phyloP scores from a whole-genome alignment of 2,329 filamentous ascomycete genomes.

The Beauveria sp. region DNA sequence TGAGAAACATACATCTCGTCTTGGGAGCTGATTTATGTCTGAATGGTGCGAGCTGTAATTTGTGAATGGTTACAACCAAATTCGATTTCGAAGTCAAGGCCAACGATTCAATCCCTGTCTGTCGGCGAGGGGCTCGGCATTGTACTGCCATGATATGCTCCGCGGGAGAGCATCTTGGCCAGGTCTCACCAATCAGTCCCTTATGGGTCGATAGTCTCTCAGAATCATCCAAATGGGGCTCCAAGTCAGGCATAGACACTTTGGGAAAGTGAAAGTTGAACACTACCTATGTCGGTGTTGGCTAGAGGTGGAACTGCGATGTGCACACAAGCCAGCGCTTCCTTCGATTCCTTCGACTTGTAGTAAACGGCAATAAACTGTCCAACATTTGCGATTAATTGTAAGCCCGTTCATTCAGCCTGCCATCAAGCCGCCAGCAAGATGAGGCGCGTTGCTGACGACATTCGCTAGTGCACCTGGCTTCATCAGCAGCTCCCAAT shows the following conservation, averaged over 20 bases:
- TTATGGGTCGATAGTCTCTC: background rate
- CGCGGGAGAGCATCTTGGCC: background rate
- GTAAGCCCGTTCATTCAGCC: background rate
- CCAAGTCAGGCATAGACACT: background rate
- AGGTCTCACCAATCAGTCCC: too few species aligned
- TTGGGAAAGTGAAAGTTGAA: slow-evolving; percentile 1
- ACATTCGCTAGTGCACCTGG: background rate
- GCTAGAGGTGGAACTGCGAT: background rate
- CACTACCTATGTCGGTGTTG: background rate
- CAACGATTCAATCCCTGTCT: too few species aligned
- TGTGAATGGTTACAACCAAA: too few species aligned
- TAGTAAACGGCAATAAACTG: background rate
- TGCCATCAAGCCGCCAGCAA: background rate
- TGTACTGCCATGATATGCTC: background rate
- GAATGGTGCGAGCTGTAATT: too few species aligned
- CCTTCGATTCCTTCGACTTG: background rate
- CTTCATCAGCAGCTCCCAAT: background rate
- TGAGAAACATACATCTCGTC: too few species aligned
- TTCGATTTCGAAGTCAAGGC: too few species aligned
- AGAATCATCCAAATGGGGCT: background rate
- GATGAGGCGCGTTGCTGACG: background rate
- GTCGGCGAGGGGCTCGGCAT: too few species aligned
- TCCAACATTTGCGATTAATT: background rate
- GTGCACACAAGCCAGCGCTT: background rate
- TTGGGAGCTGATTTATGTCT: too few species aligned